These are phyloP conservation scores for Craspedostauros australis DNA, from an alignment of 108 stramenopile genomes.

Conservation along the genomic window DNA sequence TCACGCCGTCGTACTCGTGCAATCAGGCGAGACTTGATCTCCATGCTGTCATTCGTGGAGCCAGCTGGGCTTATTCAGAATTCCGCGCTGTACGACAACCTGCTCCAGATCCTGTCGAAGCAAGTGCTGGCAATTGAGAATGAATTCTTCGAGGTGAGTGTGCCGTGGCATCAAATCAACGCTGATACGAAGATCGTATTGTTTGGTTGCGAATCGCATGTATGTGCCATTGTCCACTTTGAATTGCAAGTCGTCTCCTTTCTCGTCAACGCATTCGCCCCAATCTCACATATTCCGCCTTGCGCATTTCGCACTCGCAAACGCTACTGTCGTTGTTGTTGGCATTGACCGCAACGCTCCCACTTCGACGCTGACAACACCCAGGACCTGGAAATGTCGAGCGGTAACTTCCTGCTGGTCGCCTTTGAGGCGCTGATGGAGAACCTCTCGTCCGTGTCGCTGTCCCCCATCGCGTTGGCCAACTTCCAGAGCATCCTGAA, in stretches of 20 bases:
- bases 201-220: no score
- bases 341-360: no score
- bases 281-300: no score
- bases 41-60: slow-evolving; percentile 34
- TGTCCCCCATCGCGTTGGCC: slow-evolving; percentile 2
- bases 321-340: no score
- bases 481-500: slow-evolving; percentile 9
- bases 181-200: no score
- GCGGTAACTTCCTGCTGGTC: slow-evolving; percentile 58
- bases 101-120: slow-evolving; percentile 34
- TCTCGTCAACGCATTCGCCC: no score
- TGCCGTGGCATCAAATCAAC: neutral
- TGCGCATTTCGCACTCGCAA: no score
- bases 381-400: slow-evolving; percentile 62
- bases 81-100: slow-evolving; percentile 26
- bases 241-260: no score
- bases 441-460: slow-evolving; percentile 9
- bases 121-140: slow-evolving; percentile 60
- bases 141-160: slow-evolving; percentile 54
- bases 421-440: slow-evolving; percentile 32
- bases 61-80: neutral
- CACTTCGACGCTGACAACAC: no score
- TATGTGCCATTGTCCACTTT: no score
- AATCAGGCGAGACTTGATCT: slow-evolving; percentile 37
- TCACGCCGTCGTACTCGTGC: no score